Conservation (phyloP, 306 rosid genomes). For the Neltuma alba region DNA sequence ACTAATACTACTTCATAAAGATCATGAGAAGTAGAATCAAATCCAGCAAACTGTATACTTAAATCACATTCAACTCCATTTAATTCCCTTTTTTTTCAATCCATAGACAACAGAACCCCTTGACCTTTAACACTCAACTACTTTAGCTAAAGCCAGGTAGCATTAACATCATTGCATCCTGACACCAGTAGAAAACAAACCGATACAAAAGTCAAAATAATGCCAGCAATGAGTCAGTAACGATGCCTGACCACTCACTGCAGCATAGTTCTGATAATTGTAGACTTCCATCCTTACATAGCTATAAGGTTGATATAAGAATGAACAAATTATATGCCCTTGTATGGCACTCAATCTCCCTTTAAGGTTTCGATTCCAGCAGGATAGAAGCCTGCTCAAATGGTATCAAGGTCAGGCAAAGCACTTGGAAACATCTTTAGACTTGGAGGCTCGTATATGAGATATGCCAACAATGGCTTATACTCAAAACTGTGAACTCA, state of each 20-base stretch:
- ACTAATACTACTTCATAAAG: neutral
- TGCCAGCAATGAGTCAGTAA: no score
- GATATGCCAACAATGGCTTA: constrained; percentile 1
- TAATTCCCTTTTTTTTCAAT: neutral
- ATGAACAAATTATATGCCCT: neutral
- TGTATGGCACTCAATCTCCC: constrained; percentile 6
- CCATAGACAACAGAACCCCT: neutral
- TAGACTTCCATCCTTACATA: no score
- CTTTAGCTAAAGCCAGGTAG: neutral
- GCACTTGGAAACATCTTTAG: neutral
- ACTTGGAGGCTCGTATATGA: neutral
- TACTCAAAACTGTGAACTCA: neutral
- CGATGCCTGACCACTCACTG: no score
- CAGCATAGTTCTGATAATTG: no score
- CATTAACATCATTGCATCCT: no score
- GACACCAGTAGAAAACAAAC: no score
- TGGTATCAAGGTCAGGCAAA: neutral
- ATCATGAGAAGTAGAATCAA: neutral
- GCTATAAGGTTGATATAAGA: no score
- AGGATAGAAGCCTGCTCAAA: constrained; percentile 7
- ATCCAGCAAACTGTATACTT: neutral
- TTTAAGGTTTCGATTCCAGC: neutral
- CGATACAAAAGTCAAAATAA: no score
- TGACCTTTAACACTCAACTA: neutral
- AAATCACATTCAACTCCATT: neutral